A percentile compares a stretch with the other conserved stretches of the same genome.
Evolutionary conservation across 192 early-diverging fungal genomes (phyloP).

Genomic region (Coemansia sp.): DNA sequence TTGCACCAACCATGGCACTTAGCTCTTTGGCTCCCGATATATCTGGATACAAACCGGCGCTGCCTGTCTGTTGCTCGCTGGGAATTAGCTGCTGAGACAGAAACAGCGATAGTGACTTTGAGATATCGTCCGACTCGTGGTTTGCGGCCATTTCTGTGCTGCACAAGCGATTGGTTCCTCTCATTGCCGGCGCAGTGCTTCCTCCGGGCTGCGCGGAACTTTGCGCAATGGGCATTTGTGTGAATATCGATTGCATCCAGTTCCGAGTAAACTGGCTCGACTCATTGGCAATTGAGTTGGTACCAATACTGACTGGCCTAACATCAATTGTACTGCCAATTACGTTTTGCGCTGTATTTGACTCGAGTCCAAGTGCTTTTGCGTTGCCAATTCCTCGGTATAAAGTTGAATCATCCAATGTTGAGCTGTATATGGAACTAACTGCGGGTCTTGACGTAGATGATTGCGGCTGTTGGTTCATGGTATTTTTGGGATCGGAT

Average conservation of each 20-base stretch:
- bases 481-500: neutral
- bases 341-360: neutral
- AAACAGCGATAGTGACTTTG: slow-evolving; percentile 37
- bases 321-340: no score
- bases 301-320: neutral
- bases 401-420: neutral
- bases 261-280: slow-evolving; percentile 14
- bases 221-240: neutral
- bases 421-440: no score
- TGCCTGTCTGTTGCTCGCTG: neutral
- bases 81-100: slow-evolving; percentile 34
- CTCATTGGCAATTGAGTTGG: neutral
- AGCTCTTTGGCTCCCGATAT: neutral
- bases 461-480: slow-evolving; percentile 1
- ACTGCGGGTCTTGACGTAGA: neutral
- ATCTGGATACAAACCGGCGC: neutral
- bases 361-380: slow-evolving; percentile 10
- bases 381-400: slow-evolving; percentile 1
- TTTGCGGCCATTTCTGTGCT: slow-evolving; percentile 12
- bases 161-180: neutral
- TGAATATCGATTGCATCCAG: slow-evolving; percentile 41
- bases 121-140: slow-evolving; percentile 45
- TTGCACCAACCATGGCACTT: neutral
- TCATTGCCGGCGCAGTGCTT: neutral
- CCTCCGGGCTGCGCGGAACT: neutral